A percentile compares a stretch with the other conserved stretches of the same genome.
phyloP scores from a whole-genome alignment of 2,329 filamentous ascomycete genomes.

The Boeremia lycopersici region DNA sequence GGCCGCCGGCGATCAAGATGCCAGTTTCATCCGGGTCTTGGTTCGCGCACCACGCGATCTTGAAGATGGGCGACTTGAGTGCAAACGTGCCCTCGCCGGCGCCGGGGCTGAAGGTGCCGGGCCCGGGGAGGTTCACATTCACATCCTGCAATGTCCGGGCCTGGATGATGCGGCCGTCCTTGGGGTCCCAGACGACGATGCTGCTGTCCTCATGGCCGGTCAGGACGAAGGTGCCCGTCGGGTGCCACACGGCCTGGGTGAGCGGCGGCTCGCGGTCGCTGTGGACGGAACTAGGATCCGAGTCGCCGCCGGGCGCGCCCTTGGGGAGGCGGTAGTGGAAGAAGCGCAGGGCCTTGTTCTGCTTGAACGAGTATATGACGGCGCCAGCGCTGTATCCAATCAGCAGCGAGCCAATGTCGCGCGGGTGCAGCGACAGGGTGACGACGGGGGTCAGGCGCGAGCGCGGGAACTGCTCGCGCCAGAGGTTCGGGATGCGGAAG shows the following conservation, averaged over 20 bases:
- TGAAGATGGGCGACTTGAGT: slow-evolving; percentile 75
- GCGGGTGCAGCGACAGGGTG: slow-evolving; percentile 82
- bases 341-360: slow-evolving; percentile 77
- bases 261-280: slow-evolving; percentile 72
- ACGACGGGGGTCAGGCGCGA: slow-evolving; percentile 71
- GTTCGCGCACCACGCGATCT: slow-evolving; percentile 92
- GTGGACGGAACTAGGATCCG: slow-evolving; percentile 67
- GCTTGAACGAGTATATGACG: slow-evolving; percentile 92
- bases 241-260: slow-evolving; percentile 90
- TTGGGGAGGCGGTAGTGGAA: slow-evolving; percentile 82
- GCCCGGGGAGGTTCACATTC: slow-evolving; percentile 71
- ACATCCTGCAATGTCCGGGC: slow-evolving; percentile 79
- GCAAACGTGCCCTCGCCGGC: slow-evolving; percentile 59
- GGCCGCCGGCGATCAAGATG: slow-evolving; percentile 83
- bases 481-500: slow-evolving; percentile 86
- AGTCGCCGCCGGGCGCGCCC: slow-evolving; percentile 80
- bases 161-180: slow-evolving; percentile 82
- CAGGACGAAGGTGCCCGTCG: slow-evolving; percentile 85
- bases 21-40: slow-evolving; percentile 92
- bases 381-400: slow-evolving; percentile 91
- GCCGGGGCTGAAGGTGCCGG: slow-evolving; percentile 50
- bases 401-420: slow-evolving; percentile 88
- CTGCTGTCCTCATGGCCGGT: slow-evolving; percentile 91
- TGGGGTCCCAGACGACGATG: slow-evolving; percentile 91
- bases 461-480: slow-evolving; percentile 74